Base-by-base conservation (phyloP, 192 early-diverging fungal species). In the Umbelopsis vinacea region DNA sequence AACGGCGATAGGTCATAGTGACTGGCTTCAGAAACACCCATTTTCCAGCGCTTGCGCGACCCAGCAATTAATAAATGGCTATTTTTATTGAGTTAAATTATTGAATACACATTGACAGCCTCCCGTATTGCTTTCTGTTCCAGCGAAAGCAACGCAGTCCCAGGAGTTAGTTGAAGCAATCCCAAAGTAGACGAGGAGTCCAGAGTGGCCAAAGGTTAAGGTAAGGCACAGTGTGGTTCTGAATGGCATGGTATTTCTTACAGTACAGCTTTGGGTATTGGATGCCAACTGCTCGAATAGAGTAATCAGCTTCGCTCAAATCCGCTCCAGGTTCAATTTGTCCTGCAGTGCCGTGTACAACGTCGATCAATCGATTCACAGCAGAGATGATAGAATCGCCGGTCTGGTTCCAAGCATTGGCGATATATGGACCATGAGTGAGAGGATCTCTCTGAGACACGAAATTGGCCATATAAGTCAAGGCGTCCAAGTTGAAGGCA, bases 391-490 rank as follows among this genome's bases (percentile, higher is more conserved):
- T 63, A 12, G 57, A 63, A n/a, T 63, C 57, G 17, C 57, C 57
- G 3, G 57, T 37, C 33, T 63, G 57, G n/a, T 35, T 63, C 57
- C 57, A 63, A 29, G 57, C 57, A 33, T 63, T 63, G 17, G 57
- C n/a, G 33, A 63, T 63, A 63, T 63, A 63, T 12, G 57, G 57
- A 3, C 57, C 57, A 8, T 63, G 57, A 37, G 33, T 63, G 2
- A 63, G 57, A 29, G 57, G 57, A 63, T 63, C 57, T 4, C 12
- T 26, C 57, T 63, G 57, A 19, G 57, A 63, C 17, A 63, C 57
- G 15, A 63, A 63, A n/a, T 63, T 63, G 57, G 57, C 57, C 57
- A 63, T 63, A 26, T 63, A 63, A 7, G 5, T 17, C 26, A 63
- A 26, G 8, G 57, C 57, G 0, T 63, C 57, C 29, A 63, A 26